Evolutionary conservation across 768 basidiomycete species (phyloP), one percentile per base, ranked within the genome.

Genomic region (Hortiboletus campestris): DNA sequence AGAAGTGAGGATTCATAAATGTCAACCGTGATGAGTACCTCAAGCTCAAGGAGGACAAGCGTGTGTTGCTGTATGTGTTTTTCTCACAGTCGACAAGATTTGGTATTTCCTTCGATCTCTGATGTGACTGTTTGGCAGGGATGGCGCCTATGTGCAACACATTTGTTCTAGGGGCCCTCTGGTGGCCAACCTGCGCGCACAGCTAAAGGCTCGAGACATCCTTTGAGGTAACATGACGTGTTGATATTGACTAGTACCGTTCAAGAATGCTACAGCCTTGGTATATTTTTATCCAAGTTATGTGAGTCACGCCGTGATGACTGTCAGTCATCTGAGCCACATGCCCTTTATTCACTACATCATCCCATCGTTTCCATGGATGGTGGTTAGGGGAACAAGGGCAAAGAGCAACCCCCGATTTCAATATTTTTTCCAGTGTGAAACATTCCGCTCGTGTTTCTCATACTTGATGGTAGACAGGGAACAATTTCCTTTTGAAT

Each of bases 1-100:
- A 93, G 84, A 97, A 96, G 84, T 98, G 97, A 94, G 95, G 95
- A 58, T 98, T 99, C 80, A 99, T 96, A 40, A 89, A 89, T 65
- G 94, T 98, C 56, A 84, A 85, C 72, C 87, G 93, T 74, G 86
- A 84, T 63, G 94, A 95, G 45, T 98, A 97, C 74, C 66, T 82
- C 69, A 86, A 84, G 76, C 80, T 95, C 63, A 95, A 96, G 83
- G 85, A 85, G 68, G 88, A 93, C 41, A 94, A 94, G 82, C 83
- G 84, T 73, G 91, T 96, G 65, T 71, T 94, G 66, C 88, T 89
- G 91, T 92, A 64, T 58, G 90, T 89, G 3, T 57, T 49, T 51
- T 32, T 48, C 13, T 50, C 12, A 12, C 36, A 6, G n/a, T 45
- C n/a, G 16, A 42, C 11, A 7, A 7, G 5, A 5, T 32, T 17